A percentile compares a stretch with the other conserved stretches of the same genome.
Conservation (phyloP, 73 alveolate species). For the Tetrahymena borealis region DNA sequence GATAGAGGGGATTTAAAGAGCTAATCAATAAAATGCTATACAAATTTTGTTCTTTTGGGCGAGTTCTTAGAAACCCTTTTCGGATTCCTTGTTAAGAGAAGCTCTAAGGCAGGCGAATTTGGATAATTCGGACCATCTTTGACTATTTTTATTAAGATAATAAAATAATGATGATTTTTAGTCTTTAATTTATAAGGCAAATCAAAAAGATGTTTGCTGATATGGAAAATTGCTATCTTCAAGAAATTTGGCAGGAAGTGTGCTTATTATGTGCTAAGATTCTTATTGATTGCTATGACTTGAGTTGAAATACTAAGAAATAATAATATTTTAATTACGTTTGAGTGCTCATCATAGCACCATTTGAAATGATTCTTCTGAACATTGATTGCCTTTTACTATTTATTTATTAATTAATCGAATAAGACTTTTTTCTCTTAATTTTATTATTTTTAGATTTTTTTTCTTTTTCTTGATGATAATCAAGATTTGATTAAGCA, state of each 20-base stretch:
- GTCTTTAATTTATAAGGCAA: background rate
- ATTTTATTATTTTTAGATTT: background rate
- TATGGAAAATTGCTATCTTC: background rate
- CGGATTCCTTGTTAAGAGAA: conserved; percentile 1
- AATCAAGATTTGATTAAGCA: background rate
- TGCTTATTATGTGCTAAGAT: background rate
- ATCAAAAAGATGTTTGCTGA: background rate
- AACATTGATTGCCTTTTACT: background rate
- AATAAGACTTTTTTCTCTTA: background rate
- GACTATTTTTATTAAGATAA: background rate
- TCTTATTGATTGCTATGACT: background rate
- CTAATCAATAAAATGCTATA: background rate
- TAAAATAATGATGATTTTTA: background rate
- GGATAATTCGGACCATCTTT: background rate
- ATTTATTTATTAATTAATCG: background rate
- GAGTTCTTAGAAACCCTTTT: background rate
- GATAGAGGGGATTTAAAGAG: background rate
- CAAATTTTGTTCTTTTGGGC: background rate
- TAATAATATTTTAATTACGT: background rate
- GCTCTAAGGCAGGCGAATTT: conserved; percentile 3
- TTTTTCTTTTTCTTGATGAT: background rate
- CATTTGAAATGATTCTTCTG: conserved; percentile 1
- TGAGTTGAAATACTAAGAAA: background rate
- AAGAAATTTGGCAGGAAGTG: background rate
- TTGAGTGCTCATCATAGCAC: background rate